phyloP scores from a whole-genome alignment of 495 filamentous ascomycete species.

The Lindgomyces ingoldianus region DNA sequence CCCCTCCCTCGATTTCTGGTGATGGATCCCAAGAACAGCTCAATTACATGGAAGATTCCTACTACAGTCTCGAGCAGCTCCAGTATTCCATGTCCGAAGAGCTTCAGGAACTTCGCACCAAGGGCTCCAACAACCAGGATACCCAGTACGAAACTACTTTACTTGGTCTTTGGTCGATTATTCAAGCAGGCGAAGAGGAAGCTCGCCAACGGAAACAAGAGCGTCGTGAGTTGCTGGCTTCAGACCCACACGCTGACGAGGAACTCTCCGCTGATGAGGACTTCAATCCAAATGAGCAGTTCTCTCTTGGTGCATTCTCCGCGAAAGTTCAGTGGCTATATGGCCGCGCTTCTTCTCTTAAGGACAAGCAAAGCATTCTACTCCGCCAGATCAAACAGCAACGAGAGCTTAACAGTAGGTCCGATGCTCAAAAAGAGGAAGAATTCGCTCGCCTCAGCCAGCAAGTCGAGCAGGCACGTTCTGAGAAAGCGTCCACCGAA shows the following conservation, averaged over 20 bases:
- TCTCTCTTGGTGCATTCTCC: conserved; percentile 68
- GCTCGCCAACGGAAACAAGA: conserved; percentile 55
- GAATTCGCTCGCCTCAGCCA: conserved; percentile 32
- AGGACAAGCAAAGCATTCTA: conserved; percentile 81
- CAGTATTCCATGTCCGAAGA: conserved; percentile 24
- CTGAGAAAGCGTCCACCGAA: conserved; percentile 24
- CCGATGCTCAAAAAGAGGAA: conserved; percentile 40
- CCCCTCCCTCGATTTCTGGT: conserved; percentile 31
- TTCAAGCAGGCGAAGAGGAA: conserved; percentile 63
- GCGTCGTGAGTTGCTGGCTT: conserved; percentile 50
- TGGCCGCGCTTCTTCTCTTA: conserved; percentile 59
- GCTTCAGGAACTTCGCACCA: conserved; percentile 23
- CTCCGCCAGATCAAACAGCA: conserved; percentile 90
- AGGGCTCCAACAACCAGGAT: conserved; percentile 42
- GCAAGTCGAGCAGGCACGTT: conserved; percentile 16
- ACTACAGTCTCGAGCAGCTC: conserved; percentile 34
- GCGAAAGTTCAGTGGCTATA: conserved; percentile 77
- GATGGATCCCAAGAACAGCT: conserved; percentile 35
- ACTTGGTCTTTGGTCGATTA: conserved; percentile 70
- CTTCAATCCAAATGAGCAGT: conserved; percentile 55
- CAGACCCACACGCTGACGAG: conserved; percentile 52
- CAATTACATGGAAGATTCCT: conserved; percentile 38
- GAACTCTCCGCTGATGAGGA: conserved; percentile 41
- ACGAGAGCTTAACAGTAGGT: conserved; percentile 76
- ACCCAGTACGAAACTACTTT: conserved; percentile 63